phyloP scores from a whole-genome alignment of 2,329 filamentous ascomycete species.

The Escovopsis weberi region DNA sequence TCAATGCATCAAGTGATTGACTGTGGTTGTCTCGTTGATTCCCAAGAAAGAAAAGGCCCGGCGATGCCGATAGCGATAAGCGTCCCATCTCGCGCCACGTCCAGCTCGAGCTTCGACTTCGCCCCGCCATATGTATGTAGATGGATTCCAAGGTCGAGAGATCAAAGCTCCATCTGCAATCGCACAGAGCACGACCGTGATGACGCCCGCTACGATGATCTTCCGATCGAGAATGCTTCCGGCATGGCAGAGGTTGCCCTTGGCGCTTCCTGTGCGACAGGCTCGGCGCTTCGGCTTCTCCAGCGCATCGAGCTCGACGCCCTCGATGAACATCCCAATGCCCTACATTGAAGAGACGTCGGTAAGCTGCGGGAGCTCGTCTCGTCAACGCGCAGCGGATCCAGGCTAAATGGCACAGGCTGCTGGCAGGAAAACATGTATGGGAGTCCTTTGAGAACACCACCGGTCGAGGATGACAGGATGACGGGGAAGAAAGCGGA shows the following conservation, averaged over 20 bases:
- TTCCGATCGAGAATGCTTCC: constrained; percentile 16
- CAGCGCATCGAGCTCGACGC: constrained; percentile 14
- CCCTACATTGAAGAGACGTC: constrained; percentile 39
- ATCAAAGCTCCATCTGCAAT: no score
- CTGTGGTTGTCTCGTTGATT: no score
- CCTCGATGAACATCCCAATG: constrained; percentile 33
- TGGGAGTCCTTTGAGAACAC: constrained; percentile 11
- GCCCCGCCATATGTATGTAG: background rate
- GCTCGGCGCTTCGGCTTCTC: constrained; percentile 29
- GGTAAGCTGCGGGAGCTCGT: constrained; percentile 14
- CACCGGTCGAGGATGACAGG: no score
- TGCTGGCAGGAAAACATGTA: constrained; percentile 66
- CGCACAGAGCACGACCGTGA: no score
- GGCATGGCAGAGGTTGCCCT: constrained; percentile 20
- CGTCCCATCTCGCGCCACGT: no score
- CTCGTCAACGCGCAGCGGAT: background rate
- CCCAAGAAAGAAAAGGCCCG: no score
- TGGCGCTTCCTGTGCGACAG: constrained; percentile 4
- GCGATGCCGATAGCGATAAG: background rate
- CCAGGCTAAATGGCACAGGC: constrained; percentile 36
- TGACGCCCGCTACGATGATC: constrained; percentile 11
- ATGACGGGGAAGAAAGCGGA: background rate
- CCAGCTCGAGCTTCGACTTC: background rate
- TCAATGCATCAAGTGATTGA: no score
- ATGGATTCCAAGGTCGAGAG: background rate